Evolutionary conservation across 75 land plant genomes (phyloP).

Genomic region (Sequoiadendron giganteum): DNA sequence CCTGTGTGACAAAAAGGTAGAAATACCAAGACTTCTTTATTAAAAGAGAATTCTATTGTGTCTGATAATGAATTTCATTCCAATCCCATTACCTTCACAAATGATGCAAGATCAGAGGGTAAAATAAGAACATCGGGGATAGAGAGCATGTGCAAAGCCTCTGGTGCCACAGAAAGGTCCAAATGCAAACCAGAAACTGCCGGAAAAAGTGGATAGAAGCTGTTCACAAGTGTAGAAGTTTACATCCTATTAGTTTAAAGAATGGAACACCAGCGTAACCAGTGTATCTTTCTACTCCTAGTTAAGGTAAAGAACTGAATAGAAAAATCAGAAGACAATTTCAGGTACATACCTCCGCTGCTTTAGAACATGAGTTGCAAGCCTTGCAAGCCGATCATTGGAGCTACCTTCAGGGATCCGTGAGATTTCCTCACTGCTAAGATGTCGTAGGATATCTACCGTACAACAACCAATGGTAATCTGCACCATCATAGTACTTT

Average conservation of each 20-base stretch:
- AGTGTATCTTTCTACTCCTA: neutral
- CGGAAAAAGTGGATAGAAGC: slow-evolving; percentile 94
- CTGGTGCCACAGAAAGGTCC: slow-evolving; percentile 77
- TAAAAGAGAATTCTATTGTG: neutral
- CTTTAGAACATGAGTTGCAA: slow-evolving; percentile 70
- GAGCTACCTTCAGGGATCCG: slow-evolving; percentile 51
- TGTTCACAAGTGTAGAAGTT: slow-evolving; percentile 28
- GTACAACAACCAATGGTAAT: slow-evolving; percentile 74
- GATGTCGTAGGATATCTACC: slow-evolving; percentile 77
- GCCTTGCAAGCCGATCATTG: slow-evolving; percentile 64
- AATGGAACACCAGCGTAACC: neutral
- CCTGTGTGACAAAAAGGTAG: slow-evolving; percentile 2
- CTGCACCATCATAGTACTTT: slow-evolving; percentile 30
- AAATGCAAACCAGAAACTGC: slow-evolving; percentile 66
- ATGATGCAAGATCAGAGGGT: slow-evolving; percentile 87
- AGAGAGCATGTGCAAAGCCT: slow-evolving; percentile 52
- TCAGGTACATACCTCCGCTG: slow-evolving; percentile 61
- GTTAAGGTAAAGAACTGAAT: neutral
- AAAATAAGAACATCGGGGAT: slow-evolving; percentile 74
- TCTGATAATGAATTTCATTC: neutral
- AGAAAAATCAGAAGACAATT: slow-evolving; percentile 2
- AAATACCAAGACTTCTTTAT: neutral
- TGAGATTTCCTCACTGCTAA: slow-evolving; percentile 84
- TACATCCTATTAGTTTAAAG: neutral
- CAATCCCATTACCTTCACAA: slow-evolving; percentile 65